These are phyloP conservation scores for Jackrogersella multiformis DNA, from an alignment of 495 filamentous ascomycete species.

Conservation along the genomic window DNA sequence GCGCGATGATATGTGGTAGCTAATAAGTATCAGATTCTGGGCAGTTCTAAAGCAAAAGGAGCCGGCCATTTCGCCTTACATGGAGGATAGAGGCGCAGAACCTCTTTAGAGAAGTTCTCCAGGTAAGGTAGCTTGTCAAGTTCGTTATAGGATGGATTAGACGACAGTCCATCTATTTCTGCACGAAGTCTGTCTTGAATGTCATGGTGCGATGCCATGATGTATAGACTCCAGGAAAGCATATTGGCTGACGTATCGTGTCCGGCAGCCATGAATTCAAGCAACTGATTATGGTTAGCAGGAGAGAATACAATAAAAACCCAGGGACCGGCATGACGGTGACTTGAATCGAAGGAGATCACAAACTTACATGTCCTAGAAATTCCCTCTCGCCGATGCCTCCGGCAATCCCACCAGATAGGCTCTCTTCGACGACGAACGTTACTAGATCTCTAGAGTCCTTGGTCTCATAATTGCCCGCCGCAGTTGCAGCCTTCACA, in stretches of 20 bases:
- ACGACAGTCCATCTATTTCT: conserved; percentile 28
- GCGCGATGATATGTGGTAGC: conserved; percentile 22
- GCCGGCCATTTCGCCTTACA: background rate
- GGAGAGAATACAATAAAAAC: background rate
- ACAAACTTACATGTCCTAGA: conserved; percentile 31
- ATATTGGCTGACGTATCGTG: conserved; percentile 44
- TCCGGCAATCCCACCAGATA: conserved; percentile 18
- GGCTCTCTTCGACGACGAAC: conserved; percentile 34
- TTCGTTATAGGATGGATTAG: conserved; percentile 16
- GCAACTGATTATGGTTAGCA: conserved; percentile 13
- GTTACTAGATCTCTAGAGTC: conserved; percentile 33
- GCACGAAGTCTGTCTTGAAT: conserved; percentile 39
- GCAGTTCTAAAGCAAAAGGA: too few species aligned
- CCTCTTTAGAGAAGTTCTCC: conserved; percentile 47
- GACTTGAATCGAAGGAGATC: background rate
- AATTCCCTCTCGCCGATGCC: conserved; percentile 37
- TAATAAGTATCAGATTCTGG: background rate
- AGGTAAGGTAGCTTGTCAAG: conserved; percentile 41
- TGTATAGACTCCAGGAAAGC: conserved; percentile 40
- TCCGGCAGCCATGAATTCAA: conserved; percentile 35
- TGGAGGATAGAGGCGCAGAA: conserved; percentile 18
- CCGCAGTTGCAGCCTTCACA: background rate
- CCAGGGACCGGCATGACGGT: too few species aligned
- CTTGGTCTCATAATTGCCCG: background rate
- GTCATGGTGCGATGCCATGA: conserved; percentile 28